Percentiles rank a stretch among this genome's conserved stretches.
These are phyloP conservation scores for Zygoascus tannicola DNA, from an alignment of 805 yeast genomes.

Conservation along the genomic window DNA sequence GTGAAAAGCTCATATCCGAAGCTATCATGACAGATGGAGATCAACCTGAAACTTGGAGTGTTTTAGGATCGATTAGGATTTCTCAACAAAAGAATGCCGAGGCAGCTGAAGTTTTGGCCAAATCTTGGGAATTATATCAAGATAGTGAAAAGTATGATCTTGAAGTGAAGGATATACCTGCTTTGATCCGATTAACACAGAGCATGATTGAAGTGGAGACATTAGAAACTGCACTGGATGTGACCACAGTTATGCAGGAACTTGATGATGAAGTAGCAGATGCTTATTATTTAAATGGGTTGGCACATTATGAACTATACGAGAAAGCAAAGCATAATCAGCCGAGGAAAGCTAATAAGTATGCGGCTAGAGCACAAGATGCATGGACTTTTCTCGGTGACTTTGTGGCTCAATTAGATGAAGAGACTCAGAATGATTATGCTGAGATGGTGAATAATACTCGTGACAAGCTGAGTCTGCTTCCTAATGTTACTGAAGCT, in stretches of 20 bases:
- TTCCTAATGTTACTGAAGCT: constrained; percentile 45
- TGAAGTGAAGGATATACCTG: constrained; percentile 50
- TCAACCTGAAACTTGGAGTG: constrained; percentile 74
- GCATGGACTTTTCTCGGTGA: constrained; percentile 35
- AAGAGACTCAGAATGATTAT: constrained; percentile 35
- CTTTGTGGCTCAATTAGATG: constrained; percentile 28
- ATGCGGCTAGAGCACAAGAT: constrained; percentile 32
- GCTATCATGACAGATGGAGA: constrained; percentile 44
- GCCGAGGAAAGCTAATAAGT: constrained; percentile 32
- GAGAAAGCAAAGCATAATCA: constrained; percentile 9
- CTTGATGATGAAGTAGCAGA: constrained; percentile 82
- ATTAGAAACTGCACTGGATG: constrained; percentile 56
- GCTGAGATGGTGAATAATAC: constrained; percentile 52
- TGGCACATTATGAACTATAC: constrained; percentile 40
- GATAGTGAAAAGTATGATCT: constrained; percentile 21
- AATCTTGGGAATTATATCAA: constrained; percentile 62
- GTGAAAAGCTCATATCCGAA: constrained; percentile 60
- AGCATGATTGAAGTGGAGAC: constrained; percentile 69
- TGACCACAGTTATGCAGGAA: constrained; percentile 58
- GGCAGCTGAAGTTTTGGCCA: constrained; percentile 56
- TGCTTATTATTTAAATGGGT: constrained; percentile 72
- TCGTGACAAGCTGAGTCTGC: constrained; percentile 37
- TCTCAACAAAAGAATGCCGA: constrained; percentile 72
- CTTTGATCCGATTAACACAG: constrained; percentile 62
- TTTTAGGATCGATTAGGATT: constrained; percentile 77